Evolutionary conservation across 2,329 filamentous ascomycete genomes (phyloP).

Genomic region (Claviceps citrina): DNA sequence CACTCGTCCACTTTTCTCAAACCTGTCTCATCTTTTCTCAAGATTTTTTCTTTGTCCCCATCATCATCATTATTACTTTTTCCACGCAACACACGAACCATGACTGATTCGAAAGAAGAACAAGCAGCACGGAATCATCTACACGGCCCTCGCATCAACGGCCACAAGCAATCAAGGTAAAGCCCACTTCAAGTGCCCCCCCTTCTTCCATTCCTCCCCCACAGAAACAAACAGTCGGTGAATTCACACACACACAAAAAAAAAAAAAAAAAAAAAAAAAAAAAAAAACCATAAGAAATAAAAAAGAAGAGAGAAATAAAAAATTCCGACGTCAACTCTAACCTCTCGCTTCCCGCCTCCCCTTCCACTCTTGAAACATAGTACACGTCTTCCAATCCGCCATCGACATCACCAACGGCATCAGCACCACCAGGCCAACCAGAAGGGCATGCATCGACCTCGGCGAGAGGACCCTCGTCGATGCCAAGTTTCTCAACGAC

Average conservation of each 20-base stretch:
- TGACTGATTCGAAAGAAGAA: background rate
- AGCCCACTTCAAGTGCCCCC: too few relatives aligned
- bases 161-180: constrained; percentile 22
- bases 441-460: constrained; percentile 27
- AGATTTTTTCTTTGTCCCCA: too few relatives aligned
- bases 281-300: background rate
- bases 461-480: constrained; percentile 31
- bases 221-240: too few relatives aligned
- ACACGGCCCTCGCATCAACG: constrained; percentile 28
- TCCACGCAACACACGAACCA: background rate
- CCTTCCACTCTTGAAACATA: too few relatives aligned
- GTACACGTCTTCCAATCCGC: constrained; percentile 42
- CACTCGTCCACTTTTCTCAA: too few relatives aligned
- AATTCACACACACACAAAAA: too few relatives aligned
- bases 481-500: constrained; percentile 55
- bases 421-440: constrained; percentile 32
- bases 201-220: background rate
- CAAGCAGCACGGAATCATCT: constrained; percentile 22
- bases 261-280: background rate
- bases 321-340: too few relatives aligned
- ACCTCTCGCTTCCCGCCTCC: too few relatives aligned
- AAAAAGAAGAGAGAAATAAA: too few relatives aligned
- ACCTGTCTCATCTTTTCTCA: too few relatives aligned
- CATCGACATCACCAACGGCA: constrained; percentile 40
- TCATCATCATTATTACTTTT: too few relatives aligned